Conservation (phyloP, 1,284 basidiomycete genomes). For the Moesziomyces sp. region DNA sequence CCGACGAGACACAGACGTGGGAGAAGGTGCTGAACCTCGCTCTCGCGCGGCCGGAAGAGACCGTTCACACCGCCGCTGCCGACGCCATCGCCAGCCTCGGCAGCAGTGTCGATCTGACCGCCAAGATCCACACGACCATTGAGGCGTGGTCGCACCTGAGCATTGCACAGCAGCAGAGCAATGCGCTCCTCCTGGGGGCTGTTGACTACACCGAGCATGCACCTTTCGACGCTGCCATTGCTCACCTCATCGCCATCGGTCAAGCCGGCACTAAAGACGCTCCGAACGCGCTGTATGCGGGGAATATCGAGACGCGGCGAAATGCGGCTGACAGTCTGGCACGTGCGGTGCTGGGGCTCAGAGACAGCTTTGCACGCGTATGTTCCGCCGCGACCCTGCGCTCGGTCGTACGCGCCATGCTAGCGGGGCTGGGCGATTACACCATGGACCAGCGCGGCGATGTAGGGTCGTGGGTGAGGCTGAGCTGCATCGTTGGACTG, state of each 20-base stretch:
- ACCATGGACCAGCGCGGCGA: slow-evolving; percentile 93
- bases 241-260: slow-evolving; percentile 75
- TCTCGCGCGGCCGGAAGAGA: slow-evolving; percentile 75
- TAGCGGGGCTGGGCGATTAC: slow-evolving; percentile 84
- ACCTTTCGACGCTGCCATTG: slow-evolving; percentile 72
- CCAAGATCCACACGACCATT: slow-evolving; percentile 68
- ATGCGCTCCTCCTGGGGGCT: slow-evolving; percentile 79
- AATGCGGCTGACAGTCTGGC: slow-evolving; percentile 79
- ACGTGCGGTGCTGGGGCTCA: slow-evolving; percentile 5
- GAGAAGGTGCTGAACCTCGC: slow-evolving; percentile 75
- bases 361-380: background rate
- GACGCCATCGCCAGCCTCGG: slow-evolving; percentile 77
- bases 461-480: slow-evolving; percentile 94
- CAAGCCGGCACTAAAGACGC: slow-evolving; percentile 71
- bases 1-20: slow-evolving; percentile 26
- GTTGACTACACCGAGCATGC: slow-evolving; percentile 76
- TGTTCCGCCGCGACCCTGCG: slow-evolving; percentile 5
- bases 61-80: slow-evolving; percentile 81
- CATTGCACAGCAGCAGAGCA: slow-evolving; percentile 78
- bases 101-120: slow-evolving; percentile 74
- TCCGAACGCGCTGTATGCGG: slow-evolving; percentile 20
- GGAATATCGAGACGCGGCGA: slow-evolving; percentile 75
- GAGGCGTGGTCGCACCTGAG: slow-evolving; percentile 74
- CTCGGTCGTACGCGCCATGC: slow-evolving; percentile 18
- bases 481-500: slow-evolving; percentile 77